These are phyloP conservation scores for Ascochyta koolunga DNA, from an alignment of 2,329 filamentous ascomycete genomes.

Conservation along the genomic window DNA sequence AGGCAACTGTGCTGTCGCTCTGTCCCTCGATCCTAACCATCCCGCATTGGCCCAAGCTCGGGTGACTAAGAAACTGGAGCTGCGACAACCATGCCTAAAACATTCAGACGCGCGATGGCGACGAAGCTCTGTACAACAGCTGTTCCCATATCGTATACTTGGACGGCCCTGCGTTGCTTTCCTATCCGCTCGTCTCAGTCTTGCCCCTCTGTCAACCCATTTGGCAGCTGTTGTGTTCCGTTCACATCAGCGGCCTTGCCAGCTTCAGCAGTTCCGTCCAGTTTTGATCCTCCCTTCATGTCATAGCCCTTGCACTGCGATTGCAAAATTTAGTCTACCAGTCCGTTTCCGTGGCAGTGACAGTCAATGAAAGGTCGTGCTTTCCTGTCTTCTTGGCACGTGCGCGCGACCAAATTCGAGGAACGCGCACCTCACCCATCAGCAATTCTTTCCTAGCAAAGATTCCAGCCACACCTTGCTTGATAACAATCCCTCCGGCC, in stretches of 20 bases:
- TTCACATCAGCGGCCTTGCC: constrained; percentile 21
- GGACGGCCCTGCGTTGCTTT: background rate
- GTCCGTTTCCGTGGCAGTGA: constrained; percentile 3
- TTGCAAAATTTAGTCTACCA: background rate
- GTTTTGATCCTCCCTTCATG: background rate
- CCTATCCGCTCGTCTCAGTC: constrained; percentile 7
- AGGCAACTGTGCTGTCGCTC: constrained; percentile 19
- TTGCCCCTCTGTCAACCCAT: constrained; percentile 5
- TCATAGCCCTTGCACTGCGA: background rate
- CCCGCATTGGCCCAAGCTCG: constrained; percentile 26
- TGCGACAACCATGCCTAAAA: constrained; percentile 4
- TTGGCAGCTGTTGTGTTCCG: background rate
- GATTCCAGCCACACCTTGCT: constrained; percentile 2
- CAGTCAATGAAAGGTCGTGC: constrained; percentile 15
- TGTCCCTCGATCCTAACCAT: constrained; percentile 10
- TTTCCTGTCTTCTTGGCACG: constrained; percentile 31
- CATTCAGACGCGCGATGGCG: background rate
- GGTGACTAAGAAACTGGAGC: constrained; percentile 17
- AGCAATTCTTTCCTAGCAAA: constrained; percentile 17
- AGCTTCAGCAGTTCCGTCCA: constrained; percentile 4
- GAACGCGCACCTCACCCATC: constrained; percentile 25
- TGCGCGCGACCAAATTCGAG: constrained; percentile 37
- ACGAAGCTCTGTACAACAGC: background rate
- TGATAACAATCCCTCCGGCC: background rate
- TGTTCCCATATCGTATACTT: background rate